Evolutionary conservation across 2,329 filamentous ascomycete genomes (phyloP), one percentile per base, ranked within the genome.

Genomic region (Zalaria sp.): DNA sequence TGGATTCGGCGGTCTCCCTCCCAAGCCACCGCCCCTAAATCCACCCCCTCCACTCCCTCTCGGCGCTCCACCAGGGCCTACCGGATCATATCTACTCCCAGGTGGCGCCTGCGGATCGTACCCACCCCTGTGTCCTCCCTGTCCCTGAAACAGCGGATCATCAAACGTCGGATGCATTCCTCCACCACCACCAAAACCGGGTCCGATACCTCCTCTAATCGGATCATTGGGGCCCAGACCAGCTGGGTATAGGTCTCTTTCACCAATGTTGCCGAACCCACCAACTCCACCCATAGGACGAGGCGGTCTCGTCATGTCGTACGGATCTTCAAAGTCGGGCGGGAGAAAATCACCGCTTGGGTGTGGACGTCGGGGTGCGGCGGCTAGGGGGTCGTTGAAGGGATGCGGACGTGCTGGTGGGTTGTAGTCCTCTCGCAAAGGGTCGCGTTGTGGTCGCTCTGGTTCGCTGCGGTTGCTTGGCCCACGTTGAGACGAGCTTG

Each of bases 121-220:
- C 0, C 66, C 68, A 9, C 62, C 60, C 9, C 63, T 61, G 10
- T 58, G 67, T 31, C 62, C 61, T 3, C 68, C 65, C 1, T 66
- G 61, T 1, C 67, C 70, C 5, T 72, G 72, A 56, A 94, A 94
- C 38, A 95, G 62, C 5, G 85, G 86, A 56, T 96, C 88, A 52
- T 94, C 86, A 57, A 94, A 91, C 0, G 88, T 93, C 1, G 91
- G 91, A 61, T 95, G 84, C 91, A 98, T 98, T 1, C 91, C 91
- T 8, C 81, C 78, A 7, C 73, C 73, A 9, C 76, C 74, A 1
- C 69, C 46, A 4, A 77, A 60, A 0, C 75, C 72, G 35, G 62
- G 63, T n/a, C 74, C 65, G 38, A 71, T 68, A 27, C 75, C 74
- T 5, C 78, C 74, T 28, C 83, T 67, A 25, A 40, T 40, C 8